Evolutionary conservation across 176 grass and related monocot species (phyloP).

Genomic region (Oryza officinalis): DNA sequence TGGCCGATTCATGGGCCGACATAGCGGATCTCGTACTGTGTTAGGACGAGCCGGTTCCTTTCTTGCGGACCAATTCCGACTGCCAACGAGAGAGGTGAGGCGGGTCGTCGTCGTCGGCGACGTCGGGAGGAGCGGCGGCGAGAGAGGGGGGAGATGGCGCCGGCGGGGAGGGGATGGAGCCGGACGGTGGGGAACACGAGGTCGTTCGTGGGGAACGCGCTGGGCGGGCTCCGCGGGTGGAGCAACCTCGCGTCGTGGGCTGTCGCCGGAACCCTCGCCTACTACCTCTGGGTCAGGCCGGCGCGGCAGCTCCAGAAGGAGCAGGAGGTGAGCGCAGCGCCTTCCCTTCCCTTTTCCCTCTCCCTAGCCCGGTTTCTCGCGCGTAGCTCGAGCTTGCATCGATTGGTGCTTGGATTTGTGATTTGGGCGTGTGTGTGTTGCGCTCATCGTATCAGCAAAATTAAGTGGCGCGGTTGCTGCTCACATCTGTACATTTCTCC

Average conservation of each 20-base stretch:
- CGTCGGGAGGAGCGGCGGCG: not conserved
- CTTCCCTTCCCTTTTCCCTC: too few species aligned
- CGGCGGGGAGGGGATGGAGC: constrained; percentile 51
- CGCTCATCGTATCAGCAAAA: too few species aligned
- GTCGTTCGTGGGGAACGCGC: constrained; percentile 83
- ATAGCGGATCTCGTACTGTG: too few species aligned
- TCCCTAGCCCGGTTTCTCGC: too few species aligned
- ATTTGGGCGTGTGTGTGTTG: not conserved
- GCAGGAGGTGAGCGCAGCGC: constrained; percentile 51
- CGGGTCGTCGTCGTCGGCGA: constrained; percentile 15
- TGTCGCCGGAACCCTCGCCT: constrained; percentile 87
- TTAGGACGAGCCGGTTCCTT: constrained; percentile 4
- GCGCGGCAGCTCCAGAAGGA: constrained; percentile 74
- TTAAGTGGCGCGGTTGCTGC: not conserved
- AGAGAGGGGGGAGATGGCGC: constrained; percentile 28
- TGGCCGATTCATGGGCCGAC: not conserved
- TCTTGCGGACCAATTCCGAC: constrained; percentile 47
- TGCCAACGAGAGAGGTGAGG: not conserved
- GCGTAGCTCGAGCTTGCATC: not conserved
- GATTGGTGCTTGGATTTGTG: not conserved
- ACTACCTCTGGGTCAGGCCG: constrained; percentile 96
- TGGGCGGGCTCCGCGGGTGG: constrained; percentile 86
- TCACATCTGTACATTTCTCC: not conserved
- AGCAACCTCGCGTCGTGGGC: constrained; percentile 87
- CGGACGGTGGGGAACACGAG: constrained; percentile 66